A percentile compares a stretch with the other conserved stretches of the same genome.
Conservation (phyloP, 371 early-diverging fungal species). For the Conidiobolus incongruus region DNA sequence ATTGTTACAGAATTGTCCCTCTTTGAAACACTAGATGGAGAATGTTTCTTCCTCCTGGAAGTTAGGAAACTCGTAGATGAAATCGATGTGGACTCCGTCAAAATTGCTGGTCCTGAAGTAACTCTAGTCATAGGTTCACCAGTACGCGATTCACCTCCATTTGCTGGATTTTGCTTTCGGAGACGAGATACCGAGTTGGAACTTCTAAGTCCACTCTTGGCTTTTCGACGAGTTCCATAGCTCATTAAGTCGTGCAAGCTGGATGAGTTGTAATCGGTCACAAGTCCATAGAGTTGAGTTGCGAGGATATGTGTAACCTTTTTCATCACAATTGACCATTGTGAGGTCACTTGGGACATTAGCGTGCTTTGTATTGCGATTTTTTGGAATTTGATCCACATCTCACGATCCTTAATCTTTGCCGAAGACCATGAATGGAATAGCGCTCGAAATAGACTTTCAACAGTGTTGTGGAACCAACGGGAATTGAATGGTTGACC, state of each 20-base stretch:
- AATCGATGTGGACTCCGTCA: not conserved
- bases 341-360: not conserved
- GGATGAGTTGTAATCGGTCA: not conserved
- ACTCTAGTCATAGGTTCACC: not conserved
- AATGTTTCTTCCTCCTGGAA: not conserved
- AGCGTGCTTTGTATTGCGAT: not conserved
- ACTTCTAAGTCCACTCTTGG: not conserved
- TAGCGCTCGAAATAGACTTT: too few relatives aligned
- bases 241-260: not conserved
- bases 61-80: not conserved
- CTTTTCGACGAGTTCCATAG: not conserved
- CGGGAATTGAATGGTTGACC: too few relatives aligned
- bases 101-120: not conserved
- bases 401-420: not conserved
- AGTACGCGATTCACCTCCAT: too few relatives aligned
- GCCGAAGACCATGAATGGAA: slow-evolving; percentile 1
- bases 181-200: too few relatives aligned
- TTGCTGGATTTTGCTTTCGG: too few relatives aligned
- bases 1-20: not conserved
- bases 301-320: not conserved
- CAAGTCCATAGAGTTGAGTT: not conserved
- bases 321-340: not conserved
- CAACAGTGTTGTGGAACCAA: too few relatives aligned
- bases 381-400: not conserved
- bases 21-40: slow-evolving; percentile 5